Base-by-base conservation (phyloP, 2,329 filamentous ascomycete genomes). In the Aureobasidium sp. region DNA sequence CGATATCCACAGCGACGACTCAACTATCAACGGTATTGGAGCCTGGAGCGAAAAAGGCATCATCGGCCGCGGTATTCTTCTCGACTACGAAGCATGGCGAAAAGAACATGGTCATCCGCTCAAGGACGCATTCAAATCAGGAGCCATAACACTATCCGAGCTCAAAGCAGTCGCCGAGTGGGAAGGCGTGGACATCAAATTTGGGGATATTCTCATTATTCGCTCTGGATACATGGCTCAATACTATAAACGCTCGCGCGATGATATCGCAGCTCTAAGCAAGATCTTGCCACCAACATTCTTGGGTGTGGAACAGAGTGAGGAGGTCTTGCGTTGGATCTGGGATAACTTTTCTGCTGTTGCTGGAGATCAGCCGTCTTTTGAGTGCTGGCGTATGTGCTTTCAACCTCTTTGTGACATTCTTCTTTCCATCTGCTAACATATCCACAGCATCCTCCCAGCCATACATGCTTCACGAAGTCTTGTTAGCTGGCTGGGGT, bases 31-130 rank as follows among this genome's bases (percentile, higher is more conserved):
- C 50, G 78, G 79, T 1, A 78, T 81, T 25, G 70, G 73, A 27
- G 73, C 76, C 0, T 83, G 79, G 78, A 71, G 78, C 5, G 76
- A 81, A 62, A 67, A 78, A 53, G 82, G 82, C 13, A 84, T 85
- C 58, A 80, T 82, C 1, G 82, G 82, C 6, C 73, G 82, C 0
- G 82, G 81, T 4, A 73, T 85, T 2, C 68, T 85, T 29, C 67
- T 84, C 36, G 82, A 85, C 67, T 80, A 81, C 64, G 77, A 79
- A 68, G 68, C 71, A 64, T 82, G 78, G 78, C 72, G 76, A 7
- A 66, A 75, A 30, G 70, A 75, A 10, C 73, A 79, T 41, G 67
- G 71, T 63, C 64, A 78, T 70, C 65, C 70, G 13, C 37, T 47
- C 1, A 73, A 77, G 67, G 55, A 73, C 34, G 66, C 72, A 21